These are phyloP conservation scores for Backusella australiensis DNA, from an alignment of 192 early-diverging fungal species.

Conservation along the genomic window DNA sequence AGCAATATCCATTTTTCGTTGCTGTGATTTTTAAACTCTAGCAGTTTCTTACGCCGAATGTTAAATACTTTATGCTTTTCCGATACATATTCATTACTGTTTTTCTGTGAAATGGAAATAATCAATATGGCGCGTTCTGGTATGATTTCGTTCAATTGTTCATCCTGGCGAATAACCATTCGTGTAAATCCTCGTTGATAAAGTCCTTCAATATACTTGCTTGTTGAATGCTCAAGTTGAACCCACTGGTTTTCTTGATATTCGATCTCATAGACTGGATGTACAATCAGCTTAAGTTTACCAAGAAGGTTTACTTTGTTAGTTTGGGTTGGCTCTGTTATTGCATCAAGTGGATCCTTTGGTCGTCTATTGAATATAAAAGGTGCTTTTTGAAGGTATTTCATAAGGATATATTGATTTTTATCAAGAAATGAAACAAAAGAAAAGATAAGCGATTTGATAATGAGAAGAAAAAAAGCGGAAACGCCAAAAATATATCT, in stretches of 20 bases:
- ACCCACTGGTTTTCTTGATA: constrained; percentile 12
- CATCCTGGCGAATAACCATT: neutral
- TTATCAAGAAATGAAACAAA: neutral
- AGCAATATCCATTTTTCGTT: neutral
- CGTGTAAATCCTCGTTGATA: neutral
- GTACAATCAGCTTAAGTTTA: neutral
- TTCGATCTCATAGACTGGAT: constrained; percentile 2
- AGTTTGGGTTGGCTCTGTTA: neutral
- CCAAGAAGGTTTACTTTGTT: neutral
- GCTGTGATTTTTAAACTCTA: neutral
- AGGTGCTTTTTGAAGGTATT: neutral
- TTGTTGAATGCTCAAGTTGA: neutral
- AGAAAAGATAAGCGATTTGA: neutral
- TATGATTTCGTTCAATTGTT: neutral
- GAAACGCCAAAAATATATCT: neutral
- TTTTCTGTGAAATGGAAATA: neutral
- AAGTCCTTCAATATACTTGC: neutral
- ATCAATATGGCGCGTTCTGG: neutral
- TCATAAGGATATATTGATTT: neutral
- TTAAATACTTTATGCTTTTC: neutral
- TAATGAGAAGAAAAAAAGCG: neutral
- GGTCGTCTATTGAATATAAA: neutral
- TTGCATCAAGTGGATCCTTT: neutral
- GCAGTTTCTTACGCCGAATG: neutral
- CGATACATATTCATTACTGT: neutral